Conservation (phyloP, 441 rosid genomes). For the Adansonia rubrostipa region DNA sequence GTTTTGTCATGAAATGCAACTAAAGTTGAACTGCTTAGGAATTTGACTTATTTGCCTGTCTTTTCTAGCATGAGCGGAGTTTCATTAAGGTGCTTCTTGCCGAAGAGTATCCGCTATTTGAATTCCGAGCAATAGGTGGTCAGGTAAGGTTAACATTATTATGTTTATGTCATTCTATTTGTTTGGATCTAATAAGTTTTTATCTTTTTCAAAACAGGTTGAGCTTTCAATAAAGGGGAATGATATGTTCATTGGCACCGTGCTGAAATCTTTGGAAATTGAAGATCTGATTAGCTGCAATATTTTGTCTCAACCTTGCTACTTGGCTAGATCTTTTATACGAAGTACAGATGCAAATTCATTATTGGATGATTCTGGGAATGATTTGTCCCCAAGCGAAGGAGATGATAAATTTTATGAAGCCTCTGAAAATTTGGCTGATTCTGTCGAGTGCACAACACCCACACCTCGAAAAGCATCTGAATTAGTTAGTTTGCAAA, state of each 20-base stretch:
- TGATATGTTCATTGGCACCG: conserved; percentile 88
- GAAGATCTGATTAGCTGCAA: conserved; percentile 82
- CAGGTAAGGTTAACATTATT: conserved; percentile 58
- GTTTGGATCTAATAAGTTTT: conserved; percentile 19
- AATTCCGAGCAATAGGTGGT: conserved; percentile 96
- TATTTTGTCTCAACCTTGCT: conserved; percentile 58
- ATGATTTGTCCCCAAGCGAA: conserved; percentile 58
- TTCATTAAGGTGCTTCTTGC: conserved; percentile 81
- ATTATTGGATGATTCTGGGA: conserved; percentile 48
- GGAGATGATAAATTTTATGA: conserved; percentile 93
- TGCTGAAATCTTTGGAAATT: conserved; percentile 92
- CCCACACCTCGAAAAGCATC: conserved; percentile 31
- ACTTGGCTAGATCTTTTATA: conserved; percentile 89
- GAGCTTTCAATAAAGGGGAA: conserved; percentile 79
- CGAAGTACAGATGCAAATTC: conserved; percentile 53
- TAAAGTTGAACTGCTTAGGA: conserved; percentile 31
- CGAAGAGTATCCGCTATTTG: conserved; percentile 72
- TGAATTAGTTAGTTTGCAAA: conserved; percentile 37
- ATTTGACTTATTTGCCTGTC: conserved; percentile 38
- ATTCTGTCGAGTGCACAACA: conserved; percentile 48
- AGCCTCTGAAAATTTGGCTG: conserved; percentile 85
- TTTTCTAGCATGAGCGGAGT: conserved; percentile 62
- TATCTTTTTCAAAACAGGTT: conserved; percentile 59
- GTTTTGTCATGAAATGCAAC: conserved; percentile 26
- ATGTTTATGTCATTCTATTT: conserved; percentile 28